Evolutionary conservation across 768 basidiomycete species (phyloP), one percentile per base, ranked within the genome.

Genomic region (Sarcomyxa edulis): DNA sequence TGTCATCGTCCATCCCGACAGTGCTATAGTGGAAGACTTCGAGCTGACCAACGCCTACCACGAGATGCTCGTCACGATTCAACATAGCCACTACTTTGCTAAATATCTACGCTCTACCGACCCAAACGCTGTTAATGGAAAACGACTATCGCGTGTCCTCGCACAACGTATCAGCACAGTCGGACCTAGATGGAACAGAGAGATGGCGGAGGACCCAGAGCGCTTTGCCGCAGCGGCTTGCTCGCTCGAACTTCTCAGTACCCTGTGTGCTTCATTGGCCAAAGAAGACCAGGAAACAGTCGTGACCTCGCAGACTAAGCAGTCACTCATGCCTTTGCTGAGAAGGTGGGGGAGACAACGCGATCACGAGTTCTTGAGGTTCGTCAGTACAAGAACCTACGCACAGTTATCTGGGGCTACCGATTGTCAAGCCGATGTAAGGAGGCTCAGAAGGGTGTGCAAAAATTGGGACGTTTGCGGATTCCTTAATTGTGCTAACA

Each of bases 51-150:
- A 55, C 30, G 43, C 48, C 1, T 59, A 52, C 34, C 34, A 52
- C 32, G 48, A 55, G 35, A 47, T 56, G 32, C 32, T 59, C 16
- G 40, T 46, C 8, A 37, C 33, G 3, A 37, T 54, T 31, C 56
- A 53, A 14, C 48, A 53, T 23, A 50, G 41, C 6, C 48, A 49
- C 1, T 57, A 59, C 44, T 57, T 59, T 32, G 34, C 52, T 12
- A 56, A 52, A 42, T 57, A 45, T 38, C 22, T 55, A 23, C 47
- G 48, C 15, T 55, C 52, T 10, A 39, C 40, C 15, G 49, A 47
- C 8, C 36, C 48, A 10, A 27, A 29, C n/a, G 51, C 51, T 29
- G 47, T 42, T 30, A 44, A 37, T 19, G 54, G 55, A n/a, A 54
- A 49, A 37, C 32, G 27, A 11, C 44, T 59, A 11, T 32, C 50